Percentiles rank a stretch among this genome's conserved stretches.
These are phyloP conservation scores for Mucor irregularis DNA, from an alignment of 371 early-diverging fungal species.

Conservation along the genomic window DNA sequence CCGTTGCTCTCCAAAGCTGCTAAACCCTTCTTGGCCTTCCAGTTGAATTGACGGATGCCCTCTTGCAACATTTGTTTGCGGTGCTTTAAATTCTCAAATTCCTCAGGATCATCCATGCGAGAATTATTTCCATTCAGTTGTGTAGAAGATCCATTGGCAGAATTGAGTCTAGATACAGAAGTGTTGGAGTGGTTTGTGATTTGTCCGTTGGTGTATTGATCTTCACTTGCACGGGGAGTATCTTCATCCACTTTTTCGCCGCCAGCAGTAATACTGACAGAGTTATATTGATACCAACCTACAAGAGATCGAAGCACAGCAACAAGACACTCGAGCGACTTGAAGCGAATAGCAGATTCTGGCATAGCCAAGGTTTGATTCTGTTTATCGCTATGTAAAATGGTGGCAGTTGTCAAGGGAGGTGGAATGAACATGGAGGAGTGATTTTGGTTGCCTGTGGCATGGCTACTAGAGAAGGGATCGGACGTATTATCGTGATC, in stretches of 20 bases:
- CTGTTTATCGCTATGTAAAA: conserved; percentile 51
- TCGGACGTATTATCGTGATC: conserved; percentile 31
- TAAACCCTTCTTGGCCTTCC: conserved; percentile 92
- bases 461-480: conserved; percentile 14
- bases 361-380: conserved; percentile 35
- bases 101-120: conserved; percentile 72
- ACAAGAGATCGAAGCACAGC: conserved; percentile 55
- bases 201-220: conserved; percentile 19
- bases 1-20: conserved; percentile 66
- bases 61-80: conserved; percentile 79
- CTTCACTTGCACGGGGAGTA: conserved; percentile 49
- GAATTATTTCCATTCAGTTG: conserved; percentile 26
- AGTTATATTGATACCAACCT: conserved; percentile 53
- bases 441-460: conserved; percentile 15
- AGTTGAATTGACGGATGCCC: conserved; percentile 82
- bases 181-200: conserved; percentile 39
- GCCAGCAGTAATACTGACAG: conserved; percentile 44
- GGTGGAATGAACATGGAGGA: conserved; percentile 45
- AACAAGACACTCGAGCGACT: conserved; percentile 56
- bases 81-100: conserved; percentile 77
- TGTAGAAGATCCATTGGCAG: conserved; percentile 63
- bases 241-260: conserved; percentile 31
- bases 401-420: conserved; percentile 49
- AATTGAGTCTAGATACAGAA: conserved; percentile 41
- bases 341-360: conserved; percentile 50